A percentile compares a stretch with the other conserved stretches of the same genome.
Conservation (phyloP, 208 protist genomes). For the Acanthamoeba rhysodes region DNA sequence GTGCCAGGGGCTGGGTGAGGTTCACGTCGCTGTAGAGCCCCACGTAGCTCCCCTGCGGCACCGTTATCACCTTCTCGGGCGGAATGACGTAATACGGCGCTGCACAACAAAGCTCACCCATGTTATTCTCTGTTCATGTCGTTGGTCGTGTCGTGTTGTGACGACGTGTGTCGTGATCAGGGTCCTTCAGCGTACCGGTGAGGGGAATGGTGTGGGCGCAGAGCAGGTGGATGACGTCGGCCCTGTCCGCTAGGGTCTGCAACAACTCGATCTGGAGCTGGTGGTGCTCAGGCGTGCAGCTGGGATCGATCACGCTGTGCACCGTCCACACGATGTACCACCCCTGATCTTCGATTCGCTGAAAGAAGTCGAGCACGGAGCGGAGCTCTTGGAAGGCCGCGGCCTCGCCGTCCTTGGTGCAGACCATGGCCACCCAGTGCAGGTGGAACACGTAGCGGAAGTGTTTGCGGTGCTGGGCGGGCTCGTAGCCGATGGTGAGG, state of each 20-base stretch:
- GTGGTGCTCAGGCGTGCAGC: not conserved
- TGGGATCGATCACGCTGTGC: not conserved
- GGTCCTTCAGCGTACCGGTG: not conserved
- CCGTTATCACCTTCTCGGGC: constrained; percentile 11
- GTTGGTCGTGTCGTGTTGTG: too few species aligned
- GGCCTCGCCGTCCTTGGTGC: constrained; percentile 11
- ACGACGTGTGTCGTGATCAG: too few species aligned
- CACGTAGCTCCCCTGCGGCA: constrained; percentile 15
- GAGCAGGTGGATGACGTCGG: constrained; percentile 40
- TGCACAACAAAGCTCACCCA: not conserved
- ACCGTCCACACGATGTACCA: constrained; percentile 43
- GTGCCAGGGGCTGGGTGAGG: not conserved
- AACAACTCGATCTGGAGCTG: not conserved
- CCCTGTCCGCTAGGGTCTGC: not conserved
- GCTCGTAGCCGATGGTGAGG: constrained; percentile 41
- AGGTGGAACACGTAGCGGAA: constrained; percentile 30
- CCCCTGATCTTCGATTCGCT: not conserved
- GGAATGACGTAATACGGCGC: constrained; percentile 8
- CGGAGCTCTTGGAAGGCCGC: not conserved
- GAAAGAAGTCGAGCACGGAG: constrained; percentile 10
- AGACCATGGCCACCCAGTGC: constrained; percentile 28
- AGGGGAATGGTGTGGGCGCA: not conserved
- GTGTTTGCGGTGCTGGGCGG: not conserved
- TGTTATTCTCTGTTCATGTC: not conserved
- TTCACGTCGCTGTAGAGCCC: constrained; percentile 23